Evolutionary conservation across 441 rosid species (phyloP), one percentile per base, ranked within the genome.

Genomic region (Omphalea diandra): DNA sequence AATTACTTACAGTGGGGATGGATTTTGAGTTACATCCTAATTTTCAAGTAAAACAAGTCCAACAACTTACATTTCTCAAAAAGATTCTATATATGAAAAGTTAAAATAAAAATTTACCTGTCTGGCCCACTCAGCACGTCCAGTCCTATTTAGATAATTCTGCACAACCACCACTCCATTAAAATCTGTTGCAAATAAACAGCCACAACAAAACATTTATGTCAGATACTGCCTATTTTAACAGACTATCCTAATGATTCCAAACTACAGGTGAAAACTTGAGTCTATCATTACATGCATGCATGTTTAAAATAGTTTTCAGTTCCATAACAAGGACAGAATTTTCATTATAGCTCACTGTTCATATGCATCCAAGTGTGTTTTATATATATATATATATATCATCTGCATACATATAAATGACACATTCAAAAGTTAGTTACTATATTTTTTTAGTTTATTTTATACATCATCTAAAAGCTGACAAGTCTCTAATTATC

Each of bases 111-210:
- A 41, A 70, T 72, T 79, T 71, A 95, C 99, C 97, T 84, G 94
- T 79, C 78, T 85, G 1, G 94, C 93, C 99, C 99, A 95, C 77
- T 88, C 98, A 65, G 80, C 85, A 68, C 94, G 89, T 6, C 97
- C 97, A 4, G 94, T 89, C 79, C 95, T 88, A 50, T 81, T 75
- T 40, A 95, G 85, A 84, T 93, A 89, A 81, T 89, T 95, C 81
- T 90, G 97, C 53, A 95, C 97, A 36, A 95, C 90, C 72, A 86
- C 77, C 65, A 80, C 92, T 52, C 97, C 98, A 0, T 91, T 93
- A 75, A 95, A 95, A 90, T 95, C 99, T 95, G 93, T 84, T 74
- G 67, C 81, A 84, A 7, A 63, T 40, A 66, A 66, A 38, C 12
- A 75, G 74, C 63, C 71, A 65, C 31, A 68, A n/a, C n/a, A n/a